Conservation (phyloP, 352 stramenopile species). For the Phytopythium sindhum region DNA sequence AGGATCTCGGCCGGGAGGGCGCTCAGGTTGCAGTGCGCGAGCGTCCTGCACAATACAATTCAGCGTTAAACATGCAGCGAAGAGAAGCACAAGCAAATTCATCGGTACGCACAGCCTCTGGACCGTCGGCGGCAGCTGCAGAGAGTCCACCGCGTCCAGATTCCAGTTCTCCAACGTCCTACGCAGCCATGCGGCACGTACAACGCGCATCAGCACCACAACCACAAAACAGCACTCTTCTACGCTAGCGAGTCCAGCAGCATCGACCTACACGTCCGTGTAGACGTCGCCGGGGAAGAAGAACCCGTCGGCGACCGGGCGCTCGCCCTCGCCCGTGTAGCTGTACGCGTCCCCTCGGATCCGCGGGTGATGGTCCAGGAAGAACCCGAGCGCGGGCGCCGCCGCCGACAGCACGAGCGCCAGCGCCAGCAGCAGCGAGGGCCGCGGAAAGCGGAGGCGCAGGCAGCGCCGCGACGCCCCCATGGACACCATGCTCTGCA, state of each 20-base stretch:
- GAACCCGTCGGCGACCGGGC: slow-evolving; percentile 35
- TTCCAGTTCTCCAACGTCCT: slow-evolving; percentile 70
- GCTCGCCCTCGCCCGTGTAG: slow-evolving; percentile 56
- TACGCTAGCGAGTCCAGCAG: not conserved
- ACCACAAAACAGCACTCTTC: not conserved
- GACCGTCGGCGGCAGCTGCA: slow-evolving; percentile 48
- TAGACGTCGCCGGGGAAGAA: slow-evolving; percentile 32
- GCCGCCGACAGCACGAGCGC: slow-evolving; percentile 8
- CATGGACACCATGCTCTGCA: not conserved
- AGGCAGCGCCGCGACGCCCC: not conserved
- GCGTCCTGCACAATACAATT: slow-evolving; percentile 16
- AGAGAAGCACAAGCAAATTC: not conserved
- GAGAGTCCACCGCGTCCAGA: slow-evolving; percentile 27
- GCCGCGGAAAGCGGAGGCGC: too few species aligned
- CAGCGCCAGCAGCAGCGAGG: not conserved
- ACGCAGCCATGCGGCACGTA: not conserved
- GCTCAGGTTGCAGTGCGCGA: slow-evolving; percentile 48
- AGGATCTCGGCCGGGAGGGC: slow-evolving; percentile 39
- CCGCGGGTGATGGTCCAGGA: slow-evolving; percentile 39
- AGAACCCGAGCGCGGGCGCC: slow-evolving; percentile 17
- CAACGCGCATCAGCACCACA: not conserved
- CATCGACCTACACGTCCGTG: slow-evolving; percentile 37
- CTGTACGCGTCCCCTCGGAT: slow-evolving; percentile 46
- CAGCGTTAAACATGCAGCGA: not conserved
- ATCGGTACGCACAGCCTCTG: slow-evolving; percentile 37